Percentiles rank a stretch among this genome's conserved stretches.
Evolutionary conservation across 2,329 filamentous ascomycete species (phyloP).

Genomic region (Gremmenia infestans): DNA sequence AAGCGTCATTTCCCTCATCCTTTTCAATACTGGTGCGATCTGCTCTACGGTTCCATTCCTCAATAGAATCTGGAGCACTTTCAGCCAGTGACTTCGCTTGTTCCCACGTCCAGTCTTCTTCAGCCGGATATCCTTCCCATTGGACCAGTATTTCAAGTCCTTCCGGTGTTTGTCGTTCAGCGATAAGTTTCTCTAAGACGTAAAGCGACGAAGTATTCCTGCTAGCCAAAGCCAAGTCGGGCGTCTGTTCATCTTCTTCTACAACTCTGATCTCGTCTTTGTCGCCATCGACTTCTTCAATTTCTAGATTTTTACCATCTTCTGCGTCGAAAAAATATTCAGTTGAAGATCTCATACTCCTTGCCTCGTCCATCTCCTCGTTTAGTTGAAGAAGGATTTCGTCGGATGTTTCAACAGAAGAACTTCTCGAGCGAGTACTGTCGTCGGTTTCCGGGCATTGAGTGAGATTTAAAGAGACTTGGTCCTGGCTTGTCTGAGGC

Average conservation of each 20-base stretch:
- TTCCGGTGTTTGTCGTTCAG: slow-evolving; percentile 4
- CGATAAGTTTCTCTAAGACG: slow-evolving; percentile 9
- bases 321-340: background rate
- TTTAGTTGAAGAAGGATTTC: background rate
- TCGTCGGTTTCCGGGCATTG: background rate
- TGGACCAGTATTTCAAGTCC: slow-evolving; percentile 14
- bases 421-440: background rate
- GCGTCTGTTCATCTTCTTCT: background rate
- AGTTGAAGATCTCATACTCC: background rate
- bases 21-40: background rate
- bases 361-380: background rate
- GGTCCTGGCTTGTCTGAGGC: background rate
- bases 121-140: slow-evolving; percentile 17
- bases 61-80: slow-evolving; percentile 11
- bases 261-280: background rate
- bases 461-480: background rate
- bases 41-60: slow-evolving; percentile 8
- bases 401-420: background rate
- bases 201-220: background rate
- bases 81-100: slow-evolving; percentile 4
- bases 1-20: background rate
- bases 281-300: background rate
- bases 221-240: background rate
- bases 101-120: slow-evolving; percentile 20
- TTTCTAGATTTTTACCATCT: background rate